phyloP scores from a whole-genome alignment of 495 filamentous ascomycete genomes.

The Bombardia bombarda region DNA sequence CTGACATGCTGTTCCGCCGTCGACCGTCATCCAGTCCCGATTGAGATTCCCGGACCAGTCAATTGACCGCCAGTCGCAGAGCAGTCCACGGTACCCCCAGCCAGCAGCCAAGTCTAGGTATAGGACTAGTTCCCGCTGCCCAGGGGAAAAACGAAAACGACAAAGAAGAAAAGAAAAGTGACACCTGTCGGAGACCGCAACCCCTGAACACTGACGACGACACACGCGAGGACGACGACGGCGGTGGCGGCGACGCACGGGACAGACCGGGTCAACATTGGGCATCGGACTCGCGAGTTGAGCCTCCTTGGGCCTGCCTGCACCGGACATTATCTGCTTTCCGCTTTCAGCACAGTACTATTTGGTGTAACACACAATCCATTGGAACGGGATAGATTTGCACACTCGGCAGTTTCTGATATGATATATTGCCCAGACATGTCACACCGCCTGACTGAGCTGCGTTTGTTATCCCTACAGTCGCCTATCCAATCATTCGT shows the following conservation, averaged over 20 bases:
- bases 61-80: conserved; percentile 14
- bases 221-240: background rate
- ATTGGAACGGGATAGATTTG: too few relatives aligned
- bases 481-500: background rate
- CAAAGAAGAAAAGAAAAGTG: too few relatives aligned
- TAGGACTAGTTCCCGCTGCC: too few relatives aligned
- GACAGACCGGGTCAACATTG: conserved; percentile 1
- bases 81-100: background rate
- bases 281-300: conserved; percentile 8
- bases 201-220: conserved; percentile 1
- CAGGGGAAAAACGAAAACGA: too few relatives aligned
- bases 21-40: conserved; percentile 6
- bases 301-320: too few relatives aligned
- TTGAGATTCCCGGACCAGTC: conserved; percentile 6
- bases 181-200: background rate
- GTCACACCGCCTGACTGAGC: background rate
- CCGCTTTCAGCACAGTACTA: too few relatives aligned
- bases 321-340: too few relatives aligned
- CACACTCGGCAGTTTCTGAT: too few relatives aligned
- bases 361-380: too few relatives aligned
- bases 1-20: conserved; percentile 6
- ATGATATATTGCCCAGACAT: too few relatives aligned
- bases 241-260: background rate
- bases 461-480: background rate
- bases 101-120: background rate